Percentiles rank a stretch among this genome's conserved stretches.
Evolutionary conservation across 257 asterid species (phyloP).

Genomic region (Prunella vulgaris): DNA sequence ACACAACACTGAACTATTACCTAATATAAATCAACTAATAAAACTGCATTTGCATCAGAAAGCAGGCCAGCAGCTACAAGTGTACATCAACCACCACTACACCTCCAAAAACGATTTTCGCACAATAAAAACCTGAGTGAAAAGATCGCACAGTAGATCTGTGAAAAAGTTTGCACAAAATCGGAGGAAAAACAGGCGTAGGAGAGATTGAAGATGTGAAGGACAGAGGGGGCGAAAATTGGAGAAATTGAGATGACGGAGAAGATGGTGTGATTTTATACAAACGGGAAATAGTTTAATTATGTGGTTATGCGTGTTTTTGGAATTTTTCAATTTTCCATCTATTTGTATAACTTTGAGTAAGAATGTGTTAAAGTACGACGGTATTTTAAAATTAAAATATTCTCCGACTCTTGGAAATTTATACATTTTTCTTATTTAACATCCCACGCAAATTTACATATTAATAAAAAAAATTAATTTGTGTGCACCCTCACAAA

Average conservation of each 20-base stretch:
- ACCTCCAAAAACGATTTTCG: constrained; percentile 1
- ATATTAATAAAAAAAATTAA: no score
- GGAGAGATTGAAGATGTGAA: constrained; percentile 22
- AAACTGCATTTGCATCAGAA: constrained; percentile 20
- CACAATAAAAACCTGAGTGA: background rate
- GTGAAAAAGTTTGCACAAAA: background rate
- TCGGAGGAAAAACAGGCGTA: background rate
- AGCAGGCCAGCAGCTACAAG: constrained; percentile 12
- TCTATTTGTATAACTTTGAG: no score
- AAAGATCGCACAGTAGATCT: background rate
- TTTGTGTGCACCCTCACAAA: no score
- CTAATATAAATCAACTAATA: constrained; percentile 3
- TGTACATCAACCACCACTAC: constrained; percentile 19
- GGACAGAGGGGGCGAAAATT: background rate
- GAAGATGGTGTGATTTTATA: constrained; percentile 20
- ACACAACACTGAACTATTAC: constrained; percentile 4
- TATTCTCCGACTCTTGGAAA: no score
- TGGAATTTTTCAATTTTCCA: background rate
- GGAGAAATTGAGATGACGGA: background rate
- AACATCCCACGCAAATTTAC: no score
- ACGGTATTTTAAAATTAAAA: no score
- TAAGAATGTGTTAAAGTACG: no score
- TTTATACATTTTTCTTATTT: no score
- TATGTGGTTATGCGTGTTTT: constrained; percentile 31
- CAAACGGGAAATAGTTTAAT: background rate